Conservation (phyloP, 2,329 filamentous ascomycete species). For the Emmonsiellopsis sp. region DNA sequence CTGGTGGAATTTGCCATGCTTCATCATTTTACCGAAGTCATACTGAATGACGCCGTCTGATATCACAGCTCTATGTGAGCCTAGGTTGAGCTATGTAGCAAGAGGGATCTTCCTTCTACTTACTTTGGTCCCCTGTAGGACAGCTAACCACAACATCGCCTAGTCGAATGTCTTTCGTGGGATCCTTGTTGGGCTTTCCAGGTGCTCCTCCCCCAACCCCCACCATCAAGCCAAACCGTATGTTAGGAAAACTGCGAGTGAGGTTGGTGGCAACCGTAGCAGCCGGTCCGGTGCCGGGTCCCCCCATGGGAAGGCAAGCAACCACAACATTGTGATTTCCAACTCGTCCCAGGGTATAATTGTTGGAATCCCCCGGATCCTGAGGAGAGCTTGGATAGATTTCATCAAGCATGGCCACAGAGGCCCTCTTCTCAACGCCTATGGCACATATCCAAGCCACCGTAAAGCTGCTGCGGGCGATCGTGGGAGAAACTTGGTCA, state of each 20-base stretch:
- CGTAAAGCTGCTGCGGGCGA: not conserved
- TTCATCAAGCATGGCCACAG: slow-evolving; percentile 9
- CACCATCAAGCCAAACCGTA: slow-evolving; percentile 29
- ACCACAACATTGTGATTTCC: slow-evolving; percentile 25
- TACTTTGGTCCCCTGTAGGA: slow-evolving; percentile 18
- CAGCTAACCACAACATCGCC: slow-evolving; percentile 12
- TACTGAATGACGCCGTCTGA: no score
- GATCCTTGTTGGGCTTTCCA: slow-evolving; percentile 1
- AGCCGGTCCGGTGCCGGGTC: slow-evolving; percentile 20
- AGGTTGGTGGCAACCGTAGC: slow-evolving; percentile 10
- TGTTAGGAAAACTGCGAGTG: slow-evolving; percentile 11
- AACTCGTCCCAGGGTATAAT: slow-evolving; percentile 6
- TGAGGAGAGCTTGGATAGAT: not conserved
- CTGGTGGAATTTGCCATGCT: no score
- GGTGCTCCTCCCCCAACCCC: slow-evolving; percentile 31
- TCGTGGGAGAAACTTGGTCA: no score
- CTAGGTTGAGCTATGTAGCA: slow-evolving; percentile 11
- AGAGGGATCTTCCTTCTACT: not conserved
- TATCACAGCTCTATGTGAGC: not conserved
- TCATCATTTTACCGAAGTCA: no score
- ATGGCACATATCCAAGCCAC: slow-evolving; percentile 10
- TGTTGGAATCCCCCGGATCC: not conserved
- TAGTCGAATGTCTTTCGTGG: slow-evolving; percentile 1
- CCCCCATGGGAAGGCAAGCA: slow-evolving; percentile 21
- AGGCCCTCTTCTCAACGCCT: slow-evolving; percentile 5